Evolutionary conservation across 257 asterid genomes (phyloP), one percentile per base, ranked within the genome.

Genomic region (Solanum peruvianum): DNA sequence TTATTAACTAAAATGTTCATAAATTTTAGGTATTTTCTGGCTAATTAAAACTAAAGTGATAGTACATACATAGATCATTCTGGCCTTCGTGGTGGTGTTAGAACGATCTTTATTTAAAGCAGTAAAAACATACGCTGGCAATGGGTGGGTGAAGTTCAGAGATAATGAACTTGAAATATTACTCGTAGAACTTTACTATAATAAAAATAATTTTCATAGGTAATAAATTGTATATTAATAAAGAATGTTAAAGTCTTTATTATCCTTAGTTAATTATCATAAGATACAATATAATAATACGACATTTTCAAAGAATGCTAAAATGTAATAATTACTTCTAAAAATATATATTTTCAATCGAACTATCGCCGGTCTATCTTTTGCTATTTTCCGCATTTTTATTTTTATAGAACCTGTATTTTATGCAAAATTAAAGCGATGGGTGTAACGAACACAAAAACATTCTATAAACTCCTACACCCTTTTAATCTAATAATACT

Each of bases 151-250:
- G 14, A 23, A 6, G 29, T 21, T 23, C 29, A 4, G 2, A 60
- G 29, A 60, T 13, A 60, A 60, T 21, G 6, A 60, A 60, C 6
- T 60, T 60, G 67, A 11, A 21, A 14, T 15, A 5, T 49, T 14
- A 49, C 3, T 49, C 0, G 20, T 49, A 5, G 0, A 52, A 52
- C 0, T 52, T 52, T 1, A 6, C 1, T 16, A 52, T 0, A 52
- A 16, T 2, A 49, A 52, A 49, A 16, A 6, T 1, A 52, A 52
- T 0, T 16, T 52, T 52, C 16, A 52, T 9, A 0, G 4, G 0
- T 52, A 6, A 52, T 6, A 52, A 6, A 52, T 52, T 52, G 4
- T 52, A 16, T 52, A 52, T 52, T 52, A 52, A 52, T 52, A 52
- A 52, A 6, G 4, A 52, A 1, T 52, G 4, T 0, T 52, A 52